Evolutionary conservation across 331 rosid species (phyloP), one percentile per base, ranked within the genome.

Genomic region (Cydonia oblonga): DNA sequence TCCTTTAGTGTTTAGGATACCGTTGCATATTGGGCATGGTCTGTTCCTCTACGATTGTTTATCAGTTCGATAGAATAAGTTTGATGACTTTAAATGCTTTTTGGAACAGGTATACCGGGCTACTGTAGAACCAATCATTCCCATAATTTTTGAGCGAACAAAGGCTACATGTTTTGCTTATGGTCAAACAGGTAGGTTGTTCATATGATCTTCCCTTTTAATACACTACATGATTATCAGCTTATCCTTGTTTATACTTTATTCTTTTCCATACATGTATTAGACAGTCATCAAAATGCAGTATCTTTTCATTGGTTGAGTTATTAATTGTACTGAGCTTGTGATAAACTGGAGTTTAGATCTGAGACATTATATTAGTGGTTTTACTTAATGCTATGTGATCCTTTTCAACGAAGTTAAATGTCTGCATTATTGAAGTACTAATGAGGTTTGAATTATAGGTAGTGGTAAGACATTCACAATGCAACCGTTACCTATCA

Each of bases 151-250:
- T 71, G 90, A 89, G 82, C 85, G 89, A 79, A 90, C 98, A 73
- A 93, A 93, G 81, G 98, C 98, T 77, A 93, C 98, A 13, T 93
- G 98, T 80, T 90, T 93, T 86, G 98, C 98, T 42, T 93, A 93
- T 80, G 98, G 98, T 67, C 98, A 93, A 72, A 93, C 98, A 84
- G 98, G 98, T 90, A 64, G 56, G 72, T 56, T 15, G 71, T 77
- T 68, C 32, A 23, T 77, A 74, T 54, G 24, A 22, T 40, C 58
- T 61, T 54, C n/a, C 73, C 25, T 28, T 35, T 10, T 40, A 5
- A 13, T 20, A 49, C 68, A 10, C 26, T 75, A n/a, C 4, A 9
- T 69, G 30, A 20, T 24, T 20, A 29, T 53, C 53, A 49, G 40
- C 60, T 69, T 54, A 24, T 53, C 32, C 28, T 42, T 12, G 24